These are phyloP conservation scores for Knoxia roxburghii DNA, from an alignment of 257 asterid species.

Conservation along the genomic window DNA sequence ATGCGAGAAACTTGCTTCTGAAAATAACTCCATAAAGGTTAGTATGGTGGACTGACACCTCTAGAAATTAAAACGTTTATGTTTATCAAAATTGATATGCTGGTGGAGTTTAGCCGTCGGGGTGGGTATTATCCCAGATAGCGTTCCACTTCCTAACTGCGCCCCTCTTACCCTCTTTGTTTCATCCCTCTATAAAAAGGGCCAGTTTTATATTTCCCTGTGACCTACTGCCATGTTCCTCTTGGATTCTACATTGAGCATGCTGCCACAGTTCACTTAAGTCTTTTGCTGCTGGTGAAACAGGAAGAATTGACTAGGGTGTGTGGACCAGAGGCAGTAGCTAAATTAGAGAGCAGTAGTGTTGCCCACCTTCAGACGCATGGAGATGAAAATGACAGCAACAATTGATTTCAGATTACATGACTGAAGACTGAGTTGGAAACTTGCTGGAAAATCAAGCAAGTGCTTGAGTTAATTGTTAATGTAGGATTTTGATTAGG, in stretches of 20 bases:
- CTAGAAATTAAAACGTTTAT: not conserved
- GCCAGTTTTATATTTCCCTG: too few species aligned
- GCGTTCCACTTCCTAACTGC: not conserved
- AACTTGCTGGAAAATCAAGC: constrained; percentile 7
- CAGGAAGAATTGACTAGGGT: constrained; percentile 67
- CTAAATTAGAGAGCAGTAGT: constrained; percentile 43
- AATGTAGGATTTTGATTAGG: constrained; percentile 18
- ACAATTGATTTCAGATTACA: constrained; percentile 14
- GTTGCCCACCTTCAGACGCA: constrained; percentile 25
- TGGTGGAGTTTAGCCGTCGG: not conserved
- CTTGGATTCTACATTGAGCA: not conserved
- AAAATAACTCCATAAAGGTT: constrained; percentile 66
- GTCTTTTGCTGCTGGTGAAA: constrained; percentile 13
- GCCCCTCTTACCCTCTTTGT: not conserved
- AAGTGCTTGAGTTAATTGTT: constrained; percentile 11
- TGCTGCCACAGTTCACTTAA: not conserved
- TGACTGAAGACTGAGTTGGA: constrained; percentile 16
- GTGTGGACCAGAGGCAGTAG: constrained; percentile 56
- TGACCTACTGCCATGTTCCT: not conserved
- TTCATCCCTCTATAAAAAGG: too few species aligned
- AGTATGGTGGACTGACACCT: not conserved
- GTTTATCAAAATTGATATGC: not conserved
- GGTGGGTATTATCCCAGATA: not conserved
- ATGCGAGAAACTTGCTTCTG: constrained; percentile 69
- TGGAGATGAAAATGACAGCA: constrained; percentile 46